A percentile compares a stretch with the other conserved stretches of the same genome.
Evolutionary conservation across 2,329 filamentous ascomycete species (phyloP).

Genomic region (Colletotrichum magnum): DNA sequence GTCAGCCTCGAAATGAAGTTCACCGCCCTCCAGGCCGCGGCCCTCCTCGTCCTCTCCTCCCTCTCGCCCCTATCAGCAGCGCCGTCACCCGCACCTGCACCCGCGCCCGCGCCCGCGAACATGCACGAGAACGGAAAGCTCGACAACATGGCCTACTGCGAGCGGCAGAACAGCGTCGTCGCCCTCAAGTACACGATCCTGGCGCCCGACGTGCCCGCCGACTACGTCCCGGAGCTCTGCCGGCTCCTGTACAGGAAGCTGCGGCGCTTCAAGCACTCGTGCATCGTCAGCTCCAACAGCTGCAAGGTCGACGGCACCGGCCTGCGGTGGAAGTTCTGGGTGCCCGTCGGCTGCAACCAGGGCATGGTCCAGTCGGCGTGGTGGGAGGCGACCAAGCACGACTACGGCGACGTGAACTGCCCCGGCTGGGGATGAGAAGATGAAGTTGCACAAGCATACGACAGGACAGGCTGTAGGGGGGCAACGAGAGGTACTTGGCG

Average conservation of each 20-base stretch:
- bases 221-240: background rate
- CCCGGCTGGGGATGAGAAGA: background rate
- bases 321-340: background rate
- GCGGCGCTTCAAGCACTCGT: background rate
- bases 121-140: background rate
- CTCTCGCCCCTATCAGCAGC: background rate
- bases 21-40: background rate
- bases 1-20: background rate
- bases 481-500: too few species aligned
- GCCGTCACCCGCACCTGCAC: background rate
- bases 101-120: too few species aligned
- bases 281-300: background rate
- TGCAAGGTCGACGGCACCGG: background rate
- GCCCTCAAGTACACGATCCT: slow-evolving; percentile 1
- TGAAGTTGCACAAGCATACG: background rate
- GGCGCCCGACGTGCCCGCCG: background rate
- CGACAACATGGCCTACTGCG: background rate
- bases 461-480: too few species aligned
- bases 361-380: background rate
- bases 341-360: background rate
- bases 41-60: background rate
- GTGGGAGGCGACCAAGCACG: slow-evolving; percentile 1
- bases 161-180: background rate
- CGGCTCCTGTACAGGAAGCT: background rate
- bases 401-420: background rate